phyloP scores from a whole-genome alignment of 805 yeast species.

The Novakomyces olei region DNA sequence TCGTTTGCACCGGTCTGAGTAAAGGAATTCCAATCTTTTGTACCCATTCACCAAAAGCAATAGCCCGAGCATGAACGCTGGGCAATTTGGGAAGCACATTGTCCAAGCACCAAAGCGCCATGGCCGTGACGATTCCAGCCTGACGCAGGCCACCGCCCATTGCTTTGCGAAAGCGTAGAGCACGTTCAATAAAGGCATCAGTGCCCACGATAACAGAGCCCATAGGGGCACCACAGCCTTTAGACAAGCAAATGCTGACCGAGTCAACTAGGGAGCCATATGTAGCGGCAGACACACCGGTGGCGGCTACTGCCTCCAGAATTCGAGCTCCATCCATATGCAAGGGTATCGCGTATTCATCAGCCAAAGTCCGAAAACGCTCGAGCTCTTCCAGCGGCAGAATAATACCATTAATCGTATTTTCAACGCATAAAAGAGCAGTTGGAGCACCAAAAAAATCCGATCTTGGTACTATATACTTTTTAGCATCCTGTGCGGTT shows the following conservation, averaged over 20 bases:
- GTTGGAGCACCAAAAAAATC: conserved; percentile 71
- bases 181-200: conserved; percentile 33
- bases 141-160: conserved; percentile 88
- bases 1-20: conserved; percentile 62
- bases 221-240: conserved; percentile 81
- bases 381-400: conserved; percentile 59
- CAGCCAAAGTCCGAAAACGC: conserved; percentile 50
- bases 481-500: conserved; percentile 2
- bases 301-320: conserved; percentile 69
- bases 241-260: conserved; percentile 74
- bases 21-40: conserved; percentile 28
- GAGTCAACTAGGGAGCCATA: conserved; percentile 3
- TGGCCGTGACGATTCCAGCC: conserved; percentile 55
- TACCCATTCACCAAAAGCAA: conserved; percentile 24
- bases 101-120: conserved; percentile 62
- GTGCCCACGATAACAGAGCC: conserved; percentile 71
- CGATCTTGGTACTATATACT: background rate
- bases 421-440: conserved; percentile 60
- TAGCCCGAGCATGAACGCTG: conserved; percentile 29
- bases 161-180: conserved; percentile 75
- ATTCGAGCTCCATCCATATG: conserved; percentile 93
- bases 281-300: conserved; percentile 34
- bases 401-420: conserved; percentile 66
- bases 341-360: conserved; percentile 31
- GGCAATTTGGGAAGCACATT: conserved; percentile 35